These are phyloP conservation scores for Talaromyces sp. DNA, from an alignment of 2,329 filamentous ascomycete species.

Conservation along the genomic window DNA sequence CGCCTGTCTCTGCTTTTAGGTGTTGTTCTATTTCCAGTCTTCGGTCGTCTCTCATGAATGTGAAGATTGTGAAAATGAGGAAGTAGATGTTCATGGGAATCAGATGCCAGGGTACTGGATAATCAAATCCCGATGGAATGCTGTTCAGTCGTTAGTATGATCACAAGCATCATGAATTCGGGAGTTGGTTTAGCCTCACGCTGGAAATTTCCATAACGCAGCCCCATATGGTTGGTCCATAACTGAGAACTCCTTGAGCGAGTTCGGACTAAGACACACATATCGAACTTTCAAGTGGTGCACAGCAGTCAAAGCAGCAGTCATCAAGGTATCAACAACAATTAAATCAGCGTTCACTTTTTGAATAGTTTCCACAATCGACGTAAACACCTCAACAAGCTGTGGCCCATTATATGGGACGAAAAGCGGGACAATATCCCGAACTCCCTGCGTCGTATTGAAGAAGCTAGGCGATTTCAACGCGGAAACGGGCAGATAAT, in stretches of 20 bases:
- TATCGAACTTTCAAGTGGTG: not conserved
- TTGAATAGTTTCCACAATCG: not conserved
- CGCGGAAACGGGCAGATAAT: not conserved
- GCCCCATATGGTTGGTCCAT: not conserved
- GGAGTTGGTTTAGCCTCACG: not conserved
- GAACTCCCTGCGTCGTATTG: not conserved
- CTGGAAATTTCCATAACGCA: slow-evolving; percentile 2
- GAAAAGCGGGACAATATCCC: slow-evolving; percentile 2
- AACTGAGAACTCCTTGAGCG: not conserved
- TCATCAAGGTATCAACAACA: slow-evolving; percentile 4
- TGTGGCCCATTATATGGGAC: slow-evolving; percentile 4
- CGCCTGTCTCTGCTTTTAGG: not conserved
- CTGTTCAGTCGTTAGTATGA: not conserved
- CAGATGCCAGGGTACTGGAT: not conserved
- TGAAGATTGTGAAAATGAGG: not conserved
- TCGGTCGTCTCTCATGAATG: not conserved
- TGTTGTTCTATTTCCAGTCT: not conserved
- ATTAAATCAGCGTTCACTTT: slow-evolving; percentile 1
- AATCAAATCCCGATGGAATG: not conserved
- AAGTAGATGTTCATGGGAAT: not conserved
- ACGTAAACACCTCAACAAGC: not conserved
- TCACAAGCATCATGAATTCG: not conserved
- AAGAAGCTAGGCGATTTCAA: not conserved
- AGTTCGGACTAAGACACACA: slow-evolving; percentile 2
- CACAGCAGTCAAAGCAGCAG: not conserved